Evolutionary conservation across 257 asterid genomes (phyloP).

Genomic region (Striga asiatica): DNA sequence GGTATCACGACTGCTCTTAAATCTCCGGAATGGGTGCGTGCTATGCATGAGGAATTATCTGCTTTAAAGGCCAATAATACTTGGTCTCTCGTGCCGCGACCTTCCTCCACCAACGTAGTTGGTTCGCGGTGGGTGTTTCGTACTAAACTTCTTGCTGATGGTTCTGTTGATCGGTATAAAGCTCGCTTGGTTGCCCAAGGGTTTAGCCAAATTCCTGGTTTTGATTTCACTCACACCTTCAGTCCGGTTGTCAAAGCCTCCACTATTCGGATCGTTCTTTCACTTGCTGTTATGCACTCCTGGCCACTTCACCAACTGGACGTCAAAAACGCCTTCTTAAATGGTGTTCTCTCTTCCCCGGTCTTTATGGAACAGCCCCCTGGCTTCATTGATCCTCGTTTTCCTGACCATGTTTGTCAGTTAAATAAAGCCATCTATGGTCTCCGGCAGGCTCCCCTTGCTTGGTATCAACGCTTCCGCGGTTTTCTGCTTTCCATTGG

Average conservation of each 20-base stretch:
- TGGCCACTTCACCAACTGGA: neutral
- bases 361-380: neutral
- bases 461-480: neutral
- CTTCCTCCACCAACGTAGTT: neutral
- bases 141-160: neutral
- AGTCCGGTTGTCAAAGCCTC: neutral
- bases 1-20: neutral
- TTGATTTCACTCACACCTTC: neutral
- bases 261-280: neutral
- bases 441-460: neutral
- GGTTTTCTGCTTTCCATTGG: neutral
- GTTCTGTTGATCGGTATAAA: neutral
- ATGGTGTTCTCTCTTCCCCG: neutral
- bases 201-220: neutral
- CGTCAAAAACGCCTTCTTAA: neutral
- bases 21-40: neutral
- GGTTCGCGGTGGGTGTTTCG: neutral
- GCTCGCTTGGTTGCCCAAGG: neutral
- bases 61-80: neutral
- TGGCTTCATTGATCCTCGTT: neutral
- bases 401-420: neutral
- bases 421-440: neutral
- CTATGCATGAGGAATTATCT: neutral
- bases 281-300: neutral
- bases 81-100: neutral